phyloP scores from a whole-genome alignment of 176 grass and related monocot genomes.

The Zea mays region DNA sequence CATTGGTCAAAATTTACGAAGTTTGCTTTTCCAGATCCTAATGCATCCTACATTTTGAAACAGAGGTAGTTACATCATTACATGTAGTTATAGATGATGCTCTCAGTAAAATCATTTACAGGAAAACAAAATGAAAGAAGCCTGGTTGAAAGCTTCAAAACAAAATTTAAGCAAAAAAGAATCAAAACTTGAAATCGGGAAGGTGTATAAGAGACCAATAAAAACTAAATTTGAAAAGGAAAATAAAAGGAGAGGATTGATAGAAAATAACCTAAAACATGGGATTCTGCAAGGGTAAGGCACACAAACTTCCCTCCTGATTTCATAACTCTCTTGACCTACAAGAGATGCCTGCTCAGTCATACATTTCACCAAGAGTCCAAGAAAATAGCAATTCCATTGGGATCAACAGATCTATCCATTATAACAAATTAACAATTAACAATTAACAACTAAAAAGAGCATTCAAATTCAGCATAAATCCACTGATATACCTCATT shows the following conservation, averaged over 20 bases:
- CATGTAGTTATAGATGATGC: not conserved
- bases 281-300: slow-evolving; percentile 91
- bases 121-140: slow-evolving; percentile 17
- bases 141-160: not conserved
- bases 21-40: too few relatives aligned
- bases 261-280: slow-evolving; percentile 80
- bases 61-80: not conserved
- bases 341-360: slow-evolving; percentile 22
- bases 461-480: slow-evolving; percentile 34
- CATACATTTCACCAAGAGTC: slow-evolving; percentile 23
- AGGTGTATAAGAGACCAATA: not conserved
- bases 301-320: slow-evolving; percentile 78
- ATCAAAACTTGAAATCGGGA: slow-evolving; percentile 1
- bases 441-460: slow-evolving; percentile 1
- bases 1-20: not conserved
- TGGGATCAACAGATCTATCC: slow-evolving; percentile 1
- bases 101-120: not conserved
- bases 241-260: slow-evolving; percentile 21
- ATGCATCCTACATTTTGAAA: too few relatives aligned
- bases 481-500: slow-evolving; percentile 57
- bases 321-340: slow-evolving; percentile 92
- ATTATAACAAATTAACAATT: slow-evolving; percentile 10
- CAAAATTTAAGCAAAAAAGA: not conserved
- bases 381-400: slow-evolving; percentile 26
- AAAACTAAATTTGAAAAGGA: slow-evolving; percentile 1